phyloP scores from a whole-genome alignment of 1,139 yeast species.

The Trichomonascaceae sp. region DNA sequence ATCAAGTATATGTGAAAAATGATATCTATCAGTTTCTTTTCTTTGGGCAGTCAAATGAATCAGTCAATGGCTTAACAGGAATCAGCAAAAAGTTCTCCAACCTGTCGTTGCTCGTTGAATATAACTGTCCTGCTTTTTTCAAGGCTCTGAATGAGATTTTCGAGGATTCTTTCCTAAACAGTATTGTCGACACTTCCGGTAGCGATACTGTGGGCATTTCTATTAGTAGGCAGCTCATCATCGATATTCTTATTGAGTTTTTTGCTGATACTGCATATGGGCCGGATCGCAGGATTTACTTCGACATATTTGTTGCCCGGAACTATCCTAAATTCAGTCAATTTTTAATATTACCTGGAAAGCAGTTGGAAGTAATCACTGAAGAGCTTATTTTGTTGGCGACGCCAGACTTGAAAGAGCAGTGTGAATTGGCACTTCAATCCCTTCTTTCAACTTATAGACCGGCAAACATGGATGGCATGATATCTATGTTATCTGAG shows the following conservation, averaged over 20 bases:
- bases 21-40: conserved; percentile 52
- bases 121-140: conserved; percentile 52
- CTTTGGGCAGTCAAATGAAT: conserved; percentile 47
- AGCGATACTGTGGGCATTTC: conserved; percentile 18
- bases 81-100: conserved; percentile 47
- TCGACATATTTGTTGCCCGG: conserved; percentile 66
- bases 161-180: conserved; percentile 63
- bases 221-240: conserved; percentile 57
- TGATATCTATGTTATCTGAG: conserved; percentile 47
- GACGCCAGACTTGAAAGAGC: conserved; percentile 38
- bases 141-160: conserved; percentile 69
- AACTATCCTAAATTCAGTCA: conserved; percentile 78
- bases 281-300: conserved; percentile 30
- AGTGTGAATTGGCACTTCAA: conserved; percentile 69
- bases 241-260: conserved; percentile 57
- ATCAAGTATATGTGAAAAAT: conserved; percentile 37
- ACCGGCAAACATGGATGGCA: conserved; percentile 43
- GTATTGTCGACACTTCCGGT: conserved; percentile 15
- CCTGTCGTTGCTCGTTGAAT: conserved; percentile 43
- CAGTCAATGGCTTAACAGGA: conserved; percentile 24
- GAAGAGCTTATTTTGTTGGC: conserved; percentile 45
- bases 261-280: conserved; percentile 32
- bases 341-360: conserved; percentile 63
- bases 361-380: conserved; percentile 44
- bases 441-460: conserved; percentile 57